Evolutionary conservation across 805 yeast species (phyloP).

Genomic region (Wickerhamiella azyma): DNA sequence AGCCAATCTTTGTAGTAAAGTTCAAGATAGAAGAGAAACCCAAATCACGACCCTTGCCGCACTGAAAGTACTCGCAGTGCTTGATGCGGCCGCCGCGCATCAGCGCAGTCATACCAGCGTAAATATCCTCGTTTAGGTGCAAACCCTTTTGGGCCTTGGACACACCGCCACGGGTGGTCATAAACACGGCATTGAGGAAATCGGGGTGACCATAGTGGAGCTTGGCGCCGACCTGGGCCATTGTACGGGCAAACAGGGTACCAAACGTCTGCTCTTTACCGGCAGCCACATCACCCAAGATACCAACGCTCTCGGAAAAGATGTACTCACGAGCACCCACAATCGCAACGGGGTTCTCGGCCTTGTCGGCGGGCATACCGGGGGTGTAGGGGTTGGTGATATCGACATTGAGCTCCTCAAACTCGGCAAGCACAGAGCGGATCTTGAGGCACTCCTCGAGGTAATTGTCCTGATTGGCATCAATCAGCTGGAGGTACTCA

Average conservation of each 20-base stretch:
- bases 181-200: constrained; percentile 75
- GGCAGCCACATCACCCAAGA: constrained; percentile 91
- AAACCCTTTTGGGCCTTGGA: constrained; percentile 91
- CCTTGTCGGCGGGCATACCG: constrained; percentile 29
- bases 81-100: constrained; percentile 86
- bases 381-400: constrained; percentile 45
- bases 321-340: constrained; percentile 92
- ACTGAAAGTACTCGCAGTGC: constrained; percentile 90
- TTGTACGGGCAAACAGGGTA: constrained; percentile 81
- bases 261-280: constrained; percentile 97
- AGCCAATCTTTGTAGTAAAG: constrained; percentile 91
- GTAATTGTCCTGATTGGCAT: constrained; percentile 94
- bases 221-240: constrained; percentile 90
- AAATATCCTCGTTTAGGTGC: constrained; percentile 88
- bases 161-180: constrained; percentile 92
- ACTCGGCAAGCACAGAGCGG: constrained; percentile 75
- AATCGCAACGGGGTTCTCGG: constrained; percentile 63
- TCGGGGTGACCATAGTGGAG: constrained; percentile 96
- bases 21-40: constrained; percentile 88
- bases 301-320: constrained; percentile 84
- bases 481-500: constrained; percentile 86
- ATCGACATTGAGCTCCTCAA: constrained; percentile 59
- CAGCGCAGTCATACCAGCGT: constrained; percentile 86
- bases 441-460: constrained; percentile 88
- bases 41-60: constrained; percentile 92